Conservation (phyloP, 257 asterid genomes). For the Solanum ahanhuiri region DNA sequence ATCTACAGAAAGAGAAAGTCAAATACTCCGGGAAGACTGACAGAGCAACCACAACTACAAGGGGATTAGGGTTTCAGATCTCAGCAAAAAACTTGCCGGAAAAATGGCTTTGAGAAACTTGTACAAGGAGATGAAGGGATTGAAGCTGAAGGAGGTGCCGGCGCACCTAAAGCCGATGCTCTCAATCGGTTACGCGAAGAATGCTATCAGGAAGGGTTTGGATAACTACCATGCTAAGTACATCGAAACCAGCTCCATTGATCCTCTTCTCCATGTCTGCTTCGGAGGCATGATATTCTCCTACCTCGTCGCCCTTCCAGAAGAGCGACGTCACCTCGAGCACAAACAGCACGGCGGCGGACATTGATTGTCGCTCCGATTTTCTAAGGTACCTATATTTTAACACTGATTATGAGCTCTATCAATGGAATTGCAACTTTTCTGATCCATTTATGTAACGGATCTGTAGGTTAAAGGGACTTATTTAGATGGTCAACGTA, state of each 20-base stretch:
- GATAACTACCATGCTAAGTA: constrained; percentile 67
- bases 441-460: background rate
- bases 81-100: background rate
- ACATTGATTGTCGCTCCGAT: background rate
- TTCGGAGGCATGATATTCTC: constrained; percentile 80
- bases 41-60: background rate
- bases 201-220: constrained; percentile 30
- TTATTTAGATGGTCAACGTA: background rate
- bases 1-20: background rate
- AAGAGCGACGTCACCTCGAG: constrained; percentile 96
- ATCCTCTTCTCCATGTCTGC: constrained; percentile 68
- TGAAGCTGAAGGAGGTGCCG: constrained; percentile 81
- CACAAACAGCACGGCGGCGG: constrained; percentile 51
- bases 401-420: background rate
- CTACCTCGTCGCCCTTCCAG: constrained; percentile 86
- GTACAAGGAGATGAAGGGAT: constrained; percentile 61
- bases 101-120: constrained; percentile 64
- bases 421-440: background rate
- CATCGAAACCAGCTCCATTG: constrained; percentile 58
- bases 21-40: background rate
- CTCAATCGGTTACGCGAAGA: constrained; percentile 31
- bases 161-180: constrained; percentile 62
- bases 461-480: background rate
- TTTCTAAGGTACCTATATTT: background rate
- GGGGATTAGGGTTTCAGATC: constrained; percentile 18